Evolutionary conservation across 352 stramenopile species (phyloP).

Genomic region (Phytopythium oedochilum): DNA sequence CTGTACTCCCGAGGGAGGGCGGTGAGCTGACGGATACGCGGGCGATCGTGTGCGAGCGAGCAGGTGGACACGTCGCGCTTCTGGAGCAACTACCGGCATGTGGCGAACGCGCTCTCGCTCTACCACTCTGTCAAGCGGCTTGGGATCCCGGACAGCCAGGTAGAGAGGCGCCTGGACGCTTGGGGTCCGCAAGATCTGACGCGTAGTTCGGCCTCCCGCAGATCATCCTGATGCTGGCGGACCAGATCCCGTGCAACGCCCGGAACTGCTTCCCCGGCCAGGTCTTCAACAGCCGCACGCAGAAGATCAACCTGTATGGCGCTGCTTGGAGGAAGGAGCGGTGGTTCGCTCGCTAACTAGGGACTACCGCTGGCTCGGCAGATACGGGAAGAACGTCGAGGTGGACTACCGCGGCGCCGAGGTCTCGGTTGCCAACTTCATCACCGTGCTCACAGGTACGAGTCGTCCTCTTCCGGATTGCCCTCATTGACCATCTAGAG

Average conservation of each 20-base stretch:
- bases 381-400: constrained; percentile 89
- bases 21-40: neutral
- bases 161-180: constrained; percentile 6
- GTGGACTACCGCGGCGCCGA: constrained; percentile 95
- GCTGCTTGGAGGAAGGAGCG: neutral
- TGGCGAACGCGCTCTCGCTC: constrained; percentile 92
- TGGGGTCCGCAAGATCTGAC: neutral
- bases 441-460: constrained; percentile 88
- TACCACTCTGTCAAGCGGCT: constrained; percentile 92
- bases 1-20: neutral
- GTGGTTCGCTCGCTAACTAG: neutral
- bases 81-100: constrained; percentile 98
- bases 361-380: constrained; percentile 3
- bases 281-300: constrained; percentile 87
- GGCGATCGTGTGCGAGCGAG: neutral
- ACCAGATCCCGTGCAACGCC: constrained; percentile 94
- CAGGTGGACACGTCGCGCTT: constrained; percentile 94
- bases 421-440: constrained; percentile 97
- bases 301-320: constrained; percentile 83
- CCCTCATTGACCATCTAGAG: neutral
- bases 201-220: constrained; percentile 8
- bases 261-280: constrained; percentile 89
- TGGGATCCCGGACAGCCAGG: constrained; percentile 92
- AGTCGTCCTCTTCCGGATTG: neutral
- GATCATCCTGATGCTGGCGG: constrained; percentile 96